Conservation (phyloP, 352 stramenopile species). For the Phytophthora crassamura region DNA sequence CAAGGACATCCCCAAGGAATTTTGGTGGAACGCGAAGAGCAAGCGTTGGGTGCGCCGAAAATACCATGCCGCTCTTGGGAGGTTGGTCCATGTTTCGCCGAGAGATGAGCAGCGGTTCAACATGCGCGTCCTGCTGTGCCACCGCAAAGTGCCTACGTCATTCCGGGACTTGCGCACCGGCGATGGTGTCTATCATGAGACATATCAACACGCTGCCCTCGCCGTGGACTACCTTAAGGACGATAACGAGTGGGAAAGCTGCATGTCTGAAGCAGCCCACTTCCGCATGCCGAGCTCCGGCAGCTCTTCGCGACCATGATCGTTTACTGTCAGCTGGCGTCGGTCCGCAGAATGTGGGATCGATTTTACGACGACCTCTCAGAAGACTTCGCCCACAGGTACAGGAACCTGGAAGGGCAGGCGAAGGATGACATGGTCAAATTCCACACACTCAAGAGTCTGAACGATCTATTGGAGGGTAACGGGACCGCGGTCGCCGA, state of each 20-base stretch:
- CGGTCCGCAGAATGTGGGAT: slow-evolving; percentile 18
- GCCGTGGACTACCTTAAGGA: slow-evolving; percentile 24
- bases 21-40: slow-evolving; percentile 11
- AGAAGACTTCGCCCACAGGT: slow-evolving; percentile 1
- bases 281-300: slow-evolving; percentile 39
- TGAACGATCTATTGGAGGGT: slow-evolving; percentile 3
- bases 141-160: slow-evolving; percentile 24
- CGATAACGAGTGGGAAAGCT: slow-evolving; percentile 23
- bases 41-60: slow-evolving; percentile 20
- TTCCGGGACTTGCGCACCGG: slow-evolving; percentile 33
- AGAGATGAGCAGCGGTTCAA: slow-evolving; percentile 28
- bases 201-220: slow-evolving; percentile 17
- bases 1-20: slow-evolving; percentile 27
- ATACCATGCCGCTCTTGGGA: slow-evolving; percentile 10
- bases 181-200: not conserved
- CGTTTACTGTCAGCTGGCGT: too few relatives aligned
- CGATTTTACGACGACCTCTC: slow-evolving; percentile 24
- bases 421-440: slow-evolving; percentile 10
- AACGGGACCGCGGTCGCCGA: slow-evolving; percentile 10
- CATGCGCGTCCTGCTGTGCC: slow-evolving; percentile 27
- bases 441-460: slow-evolving; percentile 22
- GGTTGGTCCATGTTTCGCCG: slow-evolving; percentile 26
- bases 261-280: slow-evolving; percentile 21
- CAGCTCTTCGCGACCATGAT: slow-evolving; percentile 33
- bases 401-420: not conserved